Conservation (phyloP, 495 filamentous ascomycete genomes). For the Hyaloscypha hepaticicola region DNA sequence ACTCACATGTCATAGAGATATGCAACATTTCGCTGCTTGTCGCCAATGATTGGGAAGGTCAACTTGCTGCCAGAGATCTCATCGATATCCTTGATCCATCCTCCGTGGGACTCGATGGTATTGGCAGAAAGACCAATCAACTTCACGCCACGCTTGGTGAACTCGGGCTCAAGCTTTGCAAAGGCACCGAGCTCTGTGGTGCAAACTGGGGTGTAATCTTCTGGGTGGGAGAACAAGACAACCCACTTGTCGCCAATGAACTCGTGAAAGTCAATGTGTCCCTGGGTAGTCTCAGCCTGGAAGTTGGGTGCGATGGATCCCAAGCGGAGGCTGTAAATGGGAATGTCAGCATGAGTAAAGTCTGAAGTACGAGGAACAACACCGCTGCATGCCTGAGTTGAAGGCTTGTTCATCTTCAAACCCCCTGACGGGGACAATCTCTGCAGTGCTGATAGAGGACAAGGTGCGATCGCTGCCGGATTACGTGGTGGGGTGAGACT, state of each 20-base stretch:
- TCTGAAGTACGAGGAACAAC: not conserved
- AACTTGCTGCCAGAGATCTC: constrained; percentile 82
- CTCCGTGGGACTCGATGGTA: constrained; percentile 61
- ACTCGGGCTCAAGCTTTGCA: constrained; percentile 96
- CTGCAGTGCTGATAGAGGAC: not conserved
- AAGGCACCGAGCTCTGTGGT: constrained; percentile 98
- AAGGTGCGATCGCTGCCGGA: not conserved
- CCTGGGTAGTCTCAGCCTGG: constrained; percentile 85
- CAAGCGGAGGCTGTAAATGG: constrained; percentile 67
- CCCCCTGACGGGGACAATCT: not conserved
- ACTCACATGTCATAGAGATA: constrained; percentile 91
- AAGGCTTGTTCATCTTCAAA: not conserved
- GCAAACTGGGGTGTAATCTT: constrained; percentile 93
- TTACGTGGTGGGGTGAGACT: constrained; percentile 9
- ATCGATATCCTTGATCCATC: constrained; percentile 95
- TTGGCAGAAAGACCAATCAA: constrained; percentile 92
- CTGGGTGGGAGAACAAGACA: constrained; percentile 96
- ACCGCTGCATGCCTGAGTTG: not conserved
- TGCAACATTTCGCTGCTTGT: constrained; percentile 92
- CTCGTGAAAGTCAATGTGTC: constrained; percentile 94
- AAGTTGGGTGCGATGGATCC: constrained; percentile 91
- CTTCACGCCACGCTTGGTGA: constrained; percentile 90
- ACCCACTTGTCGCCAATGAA: constrained; percentile 95
- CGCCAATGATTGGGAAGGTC: constrained; percentile 94
- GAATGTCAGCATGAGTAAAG: constrained; percentile 25